phyloP scores from a whole-genome alignment of 176 grass and related monocot species.

The Rhynchospora tenuis region DNA sequence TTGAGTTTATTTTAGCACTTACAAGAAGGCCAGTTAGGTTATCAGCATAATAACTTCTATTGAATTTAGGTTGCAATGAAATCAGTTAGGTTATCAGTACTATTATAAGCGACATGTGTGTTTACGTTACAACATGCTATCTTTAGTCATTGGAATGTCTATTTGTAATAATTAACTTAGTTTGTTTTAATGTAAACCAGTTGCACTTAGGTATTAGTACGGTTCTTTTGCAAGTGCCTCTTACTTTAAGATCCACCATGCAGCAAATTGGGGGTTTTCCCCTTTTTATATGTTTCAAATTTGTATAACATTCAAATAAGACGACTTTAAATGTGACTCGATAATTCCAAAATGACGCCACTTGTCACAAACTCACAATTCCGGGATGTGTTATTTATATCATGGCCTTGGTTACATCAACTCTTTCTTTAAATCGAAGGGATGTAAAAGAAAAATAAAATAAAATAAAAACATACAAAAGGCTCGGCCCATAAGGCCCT shows the following conservation, averaged over 20 bases:
- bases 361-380: neutral
- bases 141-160: neutral
- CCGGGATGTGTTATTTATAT: neutral
- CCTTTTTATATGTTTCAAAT: too few relatives aligned
- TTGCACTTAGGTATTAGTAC: neutral
- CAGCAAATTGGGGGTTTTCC: too few relatives aligned
- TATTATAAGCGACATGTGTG: neutral
- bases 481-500: conserved; percentile 11
- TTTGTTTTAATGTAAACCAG: neutral
- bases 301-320: neutral
- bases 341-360: neutral
- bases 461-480: neutral
- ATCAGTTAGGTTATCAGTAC: neutral
- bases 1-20: neutral
- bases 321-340: neutral
- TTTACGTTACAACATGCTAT: neutral
- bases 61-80: neutral
- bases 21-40: neutral
- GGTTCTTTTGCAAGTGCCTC: neutral
- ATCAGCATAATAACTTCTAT: neutral
- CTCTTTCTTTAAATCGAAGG: neutral
- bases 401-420: neutral
- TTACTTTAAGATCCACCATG: too few relatives aligned
- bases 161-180: neutral
- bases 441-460: neutral